Conservation (phyloP, 2,329 filamentous ascomycete genomes). For the Penicillium frequentans region DNA sequence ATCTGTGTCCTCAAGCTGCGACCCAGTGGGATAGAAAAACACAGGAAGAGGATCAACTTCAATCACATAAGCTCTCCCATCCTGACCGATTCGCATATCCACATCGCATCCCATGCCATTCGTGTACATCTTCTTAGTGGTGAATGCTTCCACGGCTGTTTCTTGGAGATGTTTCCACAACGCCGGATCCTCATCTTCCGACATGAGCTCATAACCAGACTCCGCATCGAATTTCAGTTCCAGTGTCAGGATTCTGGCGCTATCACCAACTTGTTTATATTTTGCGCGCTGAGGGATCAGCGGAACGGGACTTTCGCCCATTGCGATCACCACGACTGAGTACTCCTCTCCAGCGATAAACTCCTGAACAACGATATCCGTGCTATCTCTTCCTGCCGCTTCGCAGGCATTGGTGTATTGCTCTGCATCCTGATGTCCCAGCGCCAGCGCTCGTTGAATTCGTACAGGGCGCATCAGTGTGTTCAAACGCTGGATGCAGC, state of each 20-base stretch:
- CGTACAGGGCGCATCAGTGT: constrained; percentile 8
- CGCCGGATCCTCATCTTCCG: constrained; percentile 12
- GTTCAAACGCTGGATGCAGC: constrained; percentile 9
- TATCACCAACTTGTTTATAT: constrained; percentile 1
- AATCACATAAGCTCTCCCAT: constrained; percentile 20
- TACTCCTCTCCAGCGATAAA: constrained; percentile 22
- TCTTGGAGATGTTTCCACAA: constrained; percentile 22
- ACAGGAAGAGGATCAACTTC: constrained; percentile 26
- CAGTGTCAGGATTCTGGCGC: constrained; percentile 18
- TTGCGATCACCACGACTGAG: constrained; percentile 18
- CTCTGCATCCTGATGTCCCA: neutral
- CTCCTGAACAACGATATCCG: constrained; percentile 24
- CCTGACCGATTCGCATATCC: constrained; percentile 18
- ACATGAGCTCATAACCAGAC: constrained; percentile 13
- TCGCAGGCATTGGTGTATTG: neutral
- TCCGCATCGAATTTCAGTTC: constrained; percentile 23
- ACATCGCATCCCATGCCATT: constrained; percentile 23
- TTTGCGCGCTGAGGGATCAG: constrained; percentile 14
- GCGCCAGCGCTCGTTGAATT: neutral
- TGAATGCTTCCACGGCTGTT: constrained; percentile 20
- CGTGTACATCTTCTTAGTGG: constrained; percentile 14
- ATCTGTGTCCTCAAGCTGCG: constrained; percentile 14
- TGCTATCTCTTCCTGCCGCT: neutral
- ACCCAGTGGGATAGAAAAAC: constrained; percentile 16
- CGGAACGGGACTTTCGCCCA: constrained; percentile 17